Conservation (phyloP, 2,329 filamentous ascomycete genomes). For the Pyrenophora tritici-repentis region DNA sequence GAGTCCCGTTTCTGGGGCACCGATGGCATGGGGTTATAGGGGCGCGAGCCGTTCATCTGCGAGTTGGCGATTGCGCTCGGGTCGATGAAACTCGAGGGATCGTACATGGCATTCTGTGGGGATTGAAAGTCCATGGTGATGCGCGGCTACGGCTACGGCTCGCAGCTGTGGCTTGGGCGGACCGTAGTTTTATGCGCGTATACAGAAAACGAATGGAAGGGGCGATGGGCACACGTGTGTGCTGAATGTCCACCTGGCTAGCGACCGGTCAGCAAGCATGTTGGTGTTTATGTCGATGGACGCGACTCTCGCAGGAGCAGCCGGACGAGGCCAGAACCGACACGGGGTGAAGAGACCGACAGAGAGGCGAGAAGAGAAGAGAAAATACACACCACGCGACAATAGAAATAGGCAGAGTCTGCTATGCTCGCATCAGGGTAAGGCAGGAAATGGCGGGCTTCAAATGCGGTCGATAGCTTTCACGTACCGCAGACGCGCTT, state of each 20-base stretch:
- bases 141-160: slow-evolving; percentile 28
- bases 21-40: slow-evolving; percentile 78
- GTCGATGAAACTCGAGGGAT: slow-evolving; percentile 46
- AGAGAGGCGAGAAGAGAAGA: slow-evolving; percentile 8
- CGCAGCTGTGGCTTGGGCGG: slow-evolving; percentile 1
- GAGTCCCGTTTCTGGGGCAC: slow-evolving; percentile 94
- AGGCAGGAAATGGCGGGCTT: slow-evolving; percentile 28
- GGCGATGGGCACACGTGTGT: slow-evolving; percentile 24
- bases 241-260: slow-evolving; percentile 36
- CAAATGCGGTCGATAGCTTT: slow-evolving; percentile 37
- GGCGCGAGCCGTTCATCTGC: slow-evolving; percentile 75
- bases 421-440: slow-evolving; percentile 36
- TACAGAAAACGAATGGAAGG: slow-evolving; percentile 5
- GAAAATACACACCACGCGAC: slow-evolving; percentile 32
- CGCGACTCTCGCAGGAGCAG: slow-evolving; percentile 25
- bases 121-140: slow-evolving; percentile 44
- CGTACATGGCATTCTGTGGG: slow-evolving; percentile 45
- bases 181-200: slow-evolving; percentile 17
- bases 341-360: slow-evolving; percentile 19
- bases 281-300: slow-evolving; percentile 37
- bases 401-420: slow-evolving; percentile 29
- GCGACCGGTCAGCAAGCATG: slow-evolving; percentile 33
- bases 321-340: slow-evolving; percentile 15
- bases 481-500: slow-evolving; percentile 40
- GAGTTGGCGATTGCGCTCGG: slow-evolving; percentile 47